Base-by-base conservation (phyloP, 805 yeast species). In the Zygotorulaspora sp. region DNA sequence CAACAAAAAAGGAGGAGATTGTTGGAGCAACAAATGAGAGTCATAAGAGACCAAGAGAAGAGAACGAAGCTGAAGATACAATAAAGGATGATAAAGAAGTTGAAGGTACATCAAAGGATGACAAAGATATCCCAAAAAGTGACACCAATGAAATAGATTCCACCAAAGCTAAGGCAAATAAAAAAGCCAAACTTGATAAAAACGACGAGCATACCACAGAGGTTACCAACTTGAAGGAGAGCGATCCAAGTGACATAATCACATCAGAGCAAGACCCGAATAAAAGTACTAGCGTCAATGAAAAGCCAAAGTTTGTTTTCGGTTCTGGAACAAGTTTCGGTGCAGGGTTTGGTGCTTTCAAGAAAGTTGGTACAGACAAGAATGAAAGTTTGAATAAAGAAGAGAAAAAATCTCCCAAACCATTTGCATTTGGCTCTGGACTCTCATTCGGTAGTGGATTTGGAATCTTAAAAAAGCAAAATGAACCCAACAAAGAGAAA, bases 301-400 rank as follows among this genome's bases (percentile, higher is more conserved):
- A 39, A 3, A 55, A 58, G 38, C 71, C 77, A 15, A 70, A 68
- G 46, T 75, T 72, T 55, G 77, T 75, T 1, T 78, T 78, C 63
- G 83, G 83, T 7, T 62, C 77, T 1, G 54, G 71, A 2, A 67
- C 80, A 0, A 51, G 67, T 16, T 76, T 77, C 53, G 78, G 79
- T 8, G 36, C 58, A 10, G 64, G 66, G 1, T 55, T 65, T 31
- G 57, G 53, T 2, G 38, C 55, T 12, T 48, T 59, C 1, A 43
- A 48, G 30, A 63, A 58, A 36, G 66, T 65, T 0, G 39, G 44
- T 18, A 36, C 47, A 15, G 48, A 42, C 3, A 43, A 36, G 13
- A 39, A 38, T 8, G 32, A 32, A 7, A 25, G 25, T 13, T 11
- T 22, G n/a, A 29, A 32, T 8, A 30, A 36, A 12, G 38, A 32